A percentile compares a stretch with the other conserved stretches of the same genome.
These are phyloP conservation scores for Beauveria rudraprayagi DNA, from an alignment of 2,329 filamentous ascomycete species.

Conservation along the genomic window DNA sequence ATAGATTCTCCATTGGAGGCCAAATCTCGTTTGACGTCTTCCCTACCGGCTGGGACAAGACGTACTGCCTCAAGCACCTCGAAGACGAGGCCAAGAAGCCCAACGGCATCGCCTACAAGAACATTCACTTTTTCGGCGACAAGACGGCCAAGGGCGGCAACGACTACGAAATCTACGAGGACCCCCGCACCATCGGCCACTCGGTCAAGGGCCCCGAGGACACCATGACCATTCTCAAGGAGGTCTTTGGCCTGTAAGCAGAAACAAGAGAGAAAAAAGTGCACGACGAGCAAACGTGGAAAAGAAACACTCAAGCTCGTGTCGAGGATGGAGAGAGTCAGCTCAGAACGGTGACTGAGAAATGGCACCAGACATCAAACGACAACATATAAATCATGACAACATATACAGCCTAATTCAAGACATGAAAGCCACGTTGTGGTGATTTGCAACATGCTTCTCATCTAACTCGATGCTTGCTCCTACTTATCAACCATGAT, in stretches of 20 bases:
- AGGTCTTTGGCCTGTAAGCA: conserved; percentile 62
- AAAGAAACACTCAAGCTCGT: not conserved
- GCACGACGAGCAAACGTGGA: not conserved
- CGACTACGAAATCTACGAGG: conserved; percentile 88
- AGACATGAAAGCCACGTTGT: not conserved
- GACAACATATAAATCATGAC: not conserved
- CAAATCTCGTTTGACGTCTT: conserved; percentile 99
- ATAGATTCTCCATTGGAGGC: conserved; percentile 76
- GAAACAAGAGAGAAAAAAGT: not conserved
- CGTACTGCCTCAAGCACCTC: conserved; percentile 84
- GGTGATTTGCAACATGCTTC: not conserved
- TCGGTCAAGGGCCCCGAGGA: conserved; percentile 74
- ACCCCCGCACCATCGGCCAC: conserved; percentile 77
- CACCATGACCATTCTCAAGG: conserved; percentile 70
- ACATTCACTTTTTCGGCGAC: conserved; percentile 96
- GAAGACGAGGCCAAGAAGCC: conserved; percentile 67
- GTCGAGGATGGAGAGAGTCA: not conserved
- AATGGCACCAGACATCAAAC: too few species aligned
- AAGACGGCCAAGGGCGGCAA: conserved; percentile 89
- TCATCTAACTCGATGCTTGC: not conserved
- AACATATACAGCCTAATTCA: not conserved
- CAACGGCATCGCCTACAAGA: conserved; percentile 70
- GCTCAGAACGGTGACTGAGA: not conserved
- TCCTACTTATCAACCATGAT: not conserved
- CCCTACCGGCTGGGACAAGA: conserved; percentile 97